Evolutionary conservation across 139 green algal genomes (phyloP).

Genomic region (Tetradesmus lagerheimii): DNA sequence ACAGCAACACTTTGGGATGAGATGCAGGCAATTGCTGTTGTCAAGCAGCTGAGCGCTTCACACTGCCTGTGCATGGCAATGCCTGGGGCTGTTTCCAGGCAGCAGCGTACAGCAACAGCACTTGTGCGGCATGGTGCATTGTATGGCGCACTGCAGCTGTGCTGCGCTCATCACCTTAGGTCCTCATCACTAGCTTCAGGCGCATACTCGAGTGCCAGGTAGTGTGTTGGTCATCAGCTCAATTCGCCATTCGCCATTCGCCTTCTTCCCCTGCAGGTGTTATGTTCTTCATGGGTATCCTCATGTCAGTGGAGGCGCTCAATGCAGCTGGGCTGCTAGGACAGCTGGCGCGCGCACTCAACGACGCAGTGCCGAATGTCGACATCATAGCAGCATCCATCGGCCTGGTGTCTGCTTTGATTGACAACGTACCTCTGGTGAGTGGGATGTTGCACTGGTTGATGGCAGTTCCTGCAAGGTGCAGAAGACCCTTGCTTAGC

Average conservation of each 20-base stretch:
- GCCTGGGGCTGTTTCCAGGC: neutral
- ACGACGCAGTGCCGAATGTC: constrained; percentile 55
- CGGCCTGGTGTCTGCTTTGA: constrained; percentile 73
- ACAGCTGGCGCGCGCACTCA: constrained; percentile 63
- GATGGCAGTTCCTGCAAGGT: too few relatives aligned
- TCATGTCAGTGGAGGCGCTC: constrained; percentile 76
- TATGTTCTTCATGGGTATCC: constrained; percentile 85
- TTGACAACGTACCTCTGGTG: constrained; percentile 81
- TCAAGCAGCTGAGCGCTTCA: too few relatives aligned
- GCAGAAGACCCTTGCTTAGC: too few relatives aligned
- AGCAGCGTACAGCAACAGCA: too few relatives aligned
- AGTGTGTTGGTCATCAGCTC: too few relatives aligned
- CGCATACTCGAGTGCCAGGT: too few relatives aligned
- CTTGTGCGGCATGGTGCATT: too few relatives aligned
- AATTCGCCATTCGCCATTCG: neutral
- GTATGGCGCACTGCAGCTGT: too few relatives aligned
- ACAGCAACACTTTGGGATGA: too few relatives aligned
- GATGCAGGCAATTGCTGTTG: too few relatives aligned
- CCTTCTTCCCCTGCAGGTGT: constrained; percentile 50
- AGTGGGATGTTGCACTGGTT: neutral
- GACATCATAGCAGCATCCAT: constrained; percentile 74
- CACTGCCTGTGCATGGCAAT: neutral
- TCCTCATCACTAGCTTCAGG: too few relatives aligned
- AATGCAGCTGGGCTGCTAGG: constrained; percentile 71
- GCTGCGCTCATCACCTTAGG: too few relatives aligned